Evolutionary conservation across 2,329 filamentous ascomycete species (phyloP), one percentile per base, ranked within the genome.

Genomic region (Pseudogymnoascus sp.): DNA sequence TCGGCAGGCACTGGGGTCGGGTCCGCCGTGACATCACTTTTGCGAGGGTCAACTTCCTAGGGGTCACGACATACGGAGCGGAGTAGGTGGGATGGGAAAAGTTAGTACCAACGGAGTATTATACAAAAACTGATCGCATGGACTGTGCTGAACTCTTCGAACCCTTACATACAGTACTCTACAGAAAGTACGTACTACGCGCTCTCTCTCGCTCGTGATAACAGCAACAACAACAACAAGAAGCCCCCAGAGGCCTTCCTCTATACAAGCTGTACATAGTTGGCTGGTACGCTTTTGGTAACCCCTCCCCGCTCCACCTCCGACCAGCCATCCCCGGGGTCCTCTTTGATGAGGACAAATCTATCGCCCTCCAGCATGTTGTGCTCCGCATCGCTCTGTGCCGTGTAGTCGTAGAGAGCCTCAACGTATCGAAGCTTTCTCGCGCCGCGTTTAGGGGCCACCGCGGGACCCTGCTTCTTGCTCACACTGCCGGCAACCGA

Each of bases 341-440:
- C 93, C 63, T 90, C 87, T 70, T 88, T 92, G 66, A 97, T 86
- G 34, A 99, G 80, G 40, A 99, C 92, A 71, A 99, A 96, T 61
- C 87, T 84, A 76, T 99, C 95, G 0, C 95, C 95, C 75, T 96
- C 93, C 0, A 75, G 74, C 91, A 99, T 99, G 71, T 83, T 91
- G 75, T 93, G 92, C 77, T 99, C 95, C 6, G 86, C 84, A 5
- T 96, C 91, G 68, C 87, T 92, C 70, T 91, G 88, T 16, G 93
- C 91, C 61, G 87, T 82, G 74, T 99, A 99, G 60, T 95, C 91
- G 74, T 97, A 99, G 70, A 97, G 69, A 1, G 95, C 95, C 73
- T 96, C 90, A 1, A 96, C 93, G 70, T 97, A 96, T 72, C 89
- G 91, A 37, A 97, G 81, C 75, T 96, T 96, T 84, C 96, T 97